Conservation (phyloP, 768 basidiomycete genomes). For the Paxillus involutus region DNA sequence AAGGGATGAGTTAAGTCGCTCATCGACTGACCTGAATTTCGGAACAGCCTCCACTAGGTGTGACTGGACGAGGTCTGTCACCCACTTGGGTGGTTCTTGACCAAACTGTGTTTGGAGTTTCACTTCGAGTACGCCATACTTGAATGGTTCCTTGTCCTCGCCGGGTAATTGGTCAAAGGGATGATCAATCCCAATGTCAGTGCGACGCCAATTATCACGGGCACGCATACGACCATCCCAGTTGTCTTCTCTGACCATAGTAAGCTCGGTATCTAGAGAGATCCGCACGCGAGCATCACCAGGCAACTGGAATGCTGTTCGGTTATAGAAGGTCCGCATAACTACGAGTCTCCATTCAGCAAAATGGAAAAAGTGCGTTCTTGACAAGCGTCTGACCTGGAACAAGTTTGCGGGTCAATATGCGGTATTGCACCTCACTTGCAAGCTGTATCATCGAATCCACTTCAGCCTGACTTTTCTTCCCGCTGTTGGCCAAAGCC, state of each 20-base stretch:
- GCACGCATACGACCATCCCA: constrained; percentile 85
- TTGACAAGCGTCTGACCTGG: constrained; percentile 58
- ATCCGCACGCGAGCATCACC: constrained; percentile 99
- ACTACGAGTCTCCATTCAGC: constrained; percentile 45
- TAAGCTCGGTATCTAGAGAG: constrained; percentile 95
- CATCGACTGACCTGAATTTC: constrained; percentile 76
- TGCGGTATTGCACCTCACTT: constrained; percentile 93
- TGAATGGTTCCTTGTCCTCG: constrained; percentile 92
- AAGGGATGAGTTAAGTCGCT: neutral
- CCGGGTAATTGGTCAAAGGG: constrained; percentile 76
- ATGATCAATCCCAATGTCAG: constrained; percentile 88
- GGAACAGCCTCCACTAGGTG: constrained; percentile 97
- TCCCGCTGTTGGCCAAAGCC: constrained; percentile 80
- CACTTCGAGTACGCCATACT: constrained; percentile 95
- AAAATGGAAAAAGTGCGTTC: neutral
- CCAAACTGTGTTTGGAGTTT: constrained; percentile 96
- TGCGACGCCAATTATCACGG: constrained; percentile 90
- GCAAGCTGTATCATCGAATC: constrained; percentile 95
- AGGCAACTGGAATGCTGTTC: constrained; percentile 98
- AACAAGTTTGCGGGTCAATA: constrained; percentile 74
- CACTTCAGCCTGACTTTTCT: constrained; percentile 89
- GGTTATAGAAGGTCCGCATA: constrained; percentile 96
- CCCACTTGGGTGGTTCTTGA: constrained; percentile 95
- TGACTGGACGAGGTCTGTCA: constrained; percentile 91
- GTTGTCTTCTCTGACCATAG: constrained; percentile 93